Evolutionary conservation across 2,329 filamentous ascomycete genomes (phyloP).

Genomic region (Ceratocystis harringtonii): DNA sequence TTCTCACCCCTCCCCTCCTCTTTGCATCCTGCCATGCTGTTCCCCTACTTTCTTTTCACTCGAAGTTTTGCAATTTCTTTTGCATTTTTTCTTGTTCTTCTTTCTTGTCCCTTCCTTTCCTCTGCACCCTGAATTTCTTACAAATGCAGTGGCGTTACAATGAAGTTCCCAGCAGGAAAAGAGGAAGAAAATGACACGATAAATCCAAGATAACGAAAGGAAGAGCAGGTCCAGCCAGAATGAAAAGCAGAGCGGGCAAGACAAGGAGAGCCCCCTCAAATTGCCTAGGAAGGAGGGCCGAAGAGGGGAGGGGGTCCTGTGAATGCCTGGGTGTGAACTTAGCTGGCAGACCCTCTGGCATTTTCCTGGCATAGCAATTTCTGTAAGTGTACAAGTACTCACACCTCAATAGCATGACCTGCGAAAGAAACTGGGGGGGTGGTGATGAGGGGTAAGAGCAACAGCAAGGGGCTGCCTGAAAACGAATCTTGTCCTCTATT

Average conservation of each 20-base stretch:
- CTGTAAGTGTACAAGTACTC: slow-evolving; percentile 1
- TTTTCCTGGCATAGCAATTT: slow-evolving; percentile 1
- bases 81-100: background rate
- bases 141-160: background rate
- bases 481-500: no score
- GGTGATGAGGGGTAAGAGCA: background rate
- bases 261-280: background rate
- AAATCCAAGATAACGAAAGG: background rate
- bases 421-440: background rate
- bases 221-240: background rate
- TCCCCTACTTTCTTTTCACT: background rate
- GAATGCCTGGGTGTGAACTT: background rate
- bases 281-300: background rate
- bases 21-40: background rate
- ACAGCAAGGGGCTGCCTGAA: background rate
- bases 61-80: background rate
- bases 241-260: background rate
- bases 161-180: background rate
- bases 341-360: background rate
- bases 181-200: background rate
- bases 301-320: background rate
- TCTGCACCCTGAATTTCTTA: background rate
- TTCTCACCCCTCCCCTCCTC: background rate
- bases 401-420: background rate
- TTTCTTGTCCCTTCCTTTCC: background rate